Evolutionary conservation across 176 grass and related monocot species (phyloP).

Genomic region (Oryza longistaminata): DNA sequence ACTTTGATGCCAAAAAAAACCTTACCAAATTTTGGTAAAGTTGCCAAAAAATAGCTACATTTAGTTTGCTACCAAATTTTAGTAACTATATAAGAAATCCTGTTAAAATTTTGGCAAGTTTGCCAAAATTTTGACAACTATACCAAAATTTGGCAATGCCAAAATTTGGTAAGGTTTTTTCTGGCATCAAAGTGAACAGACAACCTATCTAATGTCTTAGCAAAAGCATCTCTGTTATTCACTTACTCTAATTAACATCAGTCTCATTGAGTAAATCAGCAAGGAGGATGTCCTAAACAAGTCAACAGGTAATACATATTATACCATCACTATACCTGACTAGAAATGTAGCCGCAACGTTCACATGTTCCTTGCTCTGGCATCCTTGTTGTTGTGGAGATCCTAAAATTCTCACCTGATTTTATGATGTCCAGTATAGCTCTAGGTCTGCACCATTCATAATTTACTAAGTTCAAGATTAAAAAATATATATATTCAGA

Average conservation of each 20-base stretch:
- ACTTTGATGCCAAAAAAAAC: no score
- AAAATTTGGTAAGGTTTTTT: no score
- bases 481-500: not conserved
- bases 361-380: constrained; percentile 92
- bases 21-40: no score
- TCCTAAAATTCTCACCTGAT: constrained; percentile 89
- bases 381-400: constrained; percentile 84
- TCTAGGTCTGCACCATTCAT: constrained; percentile 63
- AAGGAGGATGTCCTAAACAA: not conserved
- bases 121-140: no score
- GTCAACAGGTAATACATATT: not conserved
- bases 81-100: no score
- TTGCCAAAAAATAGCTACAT: no score
- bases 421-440: constrained; percentile 93
- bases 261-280: not conserved
- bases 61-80: no score
- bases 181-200: no score
- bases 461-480: not conserved
- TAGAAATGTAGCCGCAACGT: constrained; percentile 85
- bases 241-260: not conserved
- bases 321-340: constrained; percentile 57
- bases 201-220: constrained; percentile 1
- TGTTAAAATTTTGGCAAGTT: no score
- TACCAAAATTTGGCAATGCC: no score
- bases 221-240: not conserved